Percentiles rank a stretch among this genome's conserved stretches.
Conservation (phyloP, 2,329 filamentous ascomycete species). For the Orbilia brochopaga region DNA sequence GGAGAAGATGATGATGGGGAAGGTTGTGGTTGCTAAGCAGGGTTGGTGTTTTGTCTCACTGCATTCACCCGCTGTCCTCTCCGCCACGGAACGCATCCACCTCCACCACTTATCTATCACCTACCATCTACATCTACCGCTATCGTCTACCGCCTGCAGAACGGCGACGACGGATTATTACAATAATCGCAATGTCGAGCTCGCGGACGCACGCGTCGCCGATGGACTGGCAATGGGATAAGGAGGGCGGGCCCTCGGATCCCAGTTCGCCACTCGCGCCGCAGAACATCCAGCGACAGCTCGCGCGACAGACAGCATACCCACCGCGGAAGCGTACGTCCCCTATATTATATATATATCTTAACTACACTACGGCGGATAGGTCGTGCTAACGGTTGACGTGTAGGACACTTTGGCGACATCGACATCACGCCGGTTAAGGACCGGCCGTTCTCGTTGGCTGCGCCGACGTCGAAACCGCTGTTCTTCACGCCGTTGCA, state of each 20-base stretch:
- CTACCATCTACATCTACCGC: background rate
- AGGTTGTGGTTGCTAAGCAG: slow-evolving; percentile 37
- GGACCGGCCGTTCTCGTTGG: slow-evolving; percentile 37
- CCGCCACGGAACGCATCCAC: slow-evolving; percentile 1
- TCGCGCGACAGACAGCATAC: slow-evolving; percentile 58
- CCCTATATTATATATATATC: too few relatives aligned
- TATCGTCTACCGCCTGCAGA: background rate
- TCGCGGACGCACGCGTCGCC: slow-evolving; percentile 59
- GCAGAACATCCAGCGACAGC: slow-evolving; percentile 57
- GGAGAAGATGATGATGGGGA: slow-evolving; percentile 2
- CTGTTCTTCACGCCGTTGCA: slow-evolving; percentile 43
- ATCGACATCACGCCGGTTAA: slow-evolving; percentile 39
- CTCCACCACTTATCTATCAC: background rate
- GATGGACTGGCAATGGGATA: slow-evolving; percentile 66
- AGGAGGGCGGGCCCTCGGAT: slow-evolving; percentile 61
- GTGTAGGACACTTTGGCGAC: slow-evolving; percentile 42
- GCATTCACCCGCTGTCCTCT: background rate
- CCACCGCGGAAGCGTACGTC: slow-evolving; percentile 43
- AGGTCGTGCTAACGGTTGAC: background rate
- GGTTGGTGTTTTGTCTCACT: slow-evolving; percentile 23
- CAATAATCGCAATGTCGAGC: slow-evolving; percentile 32
- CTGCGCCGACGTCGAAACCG: slow-evolving; percentile 36
- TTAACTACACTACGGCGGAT: background rate
- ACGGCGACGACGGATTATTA: background rate
- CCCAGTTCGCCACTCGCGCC: slow-evolving; percentile 60